phyloP scores from a whole-genome alignment of 2,329 filamentous ascomycete genomes.

The Calcarisporium arbuscula region DNA sequence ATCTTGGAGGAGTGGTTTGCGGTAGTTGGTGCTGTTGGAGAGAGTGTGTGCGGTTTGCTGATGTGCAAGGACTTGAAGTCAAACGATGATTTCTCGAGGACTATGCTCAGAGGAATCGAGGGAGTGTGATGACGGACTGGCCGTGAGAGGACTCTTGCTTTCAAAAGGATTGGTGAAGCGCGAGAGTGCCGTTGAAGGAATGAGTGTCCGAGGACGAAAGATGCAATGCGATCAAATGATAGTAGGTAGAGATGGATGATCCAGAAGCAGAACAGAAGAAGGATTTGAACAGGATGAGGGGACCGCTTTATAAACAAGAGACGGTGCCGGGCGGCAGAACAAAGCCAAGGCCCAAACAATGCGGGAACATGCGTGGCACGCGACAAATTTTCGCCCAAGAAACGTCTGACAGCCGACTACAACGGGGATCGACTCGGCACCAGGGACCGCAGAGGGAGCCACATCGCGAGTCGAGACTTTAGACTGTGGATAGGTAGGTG shows the following conservation, averaged over 20 bases:
- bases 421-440: no score
- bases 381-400: no score
- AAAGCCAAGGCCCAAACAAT: no score
- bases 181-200: conserved; percentile 5
- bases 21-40: conserved; percentile 6
- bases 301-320: conserved; percentile 9
- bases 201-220: conserved; percentile 8
- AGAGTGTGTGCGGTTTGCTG: conserved; percentile 7
- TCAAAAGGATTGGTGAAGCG: conserved; percentile 8
- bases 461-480: no score
- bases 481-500: no score
- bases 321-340: no score
- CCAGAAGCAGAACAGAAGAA: not conserved
- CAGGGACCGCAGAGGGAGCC: no score
- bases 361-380: no score
- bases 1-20: conserved; percentile 37
- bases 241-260: conserved; percentile 8
- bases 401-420: no score
- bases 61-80: conserved; percentile 17
- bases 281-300: conserved; percentile 1
- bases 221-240: conserved; percentile 3
- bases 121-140: conserved; percentile 3
- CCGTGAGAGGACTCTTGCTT: conserved; percentile 8
- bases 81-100: conserved; percentile 16
- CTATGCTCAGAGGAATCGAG: conserved; percentile 8